Base-by-base conservation (phyloP, 2,329 filamentous ascomycete species). In the Talaromyces funiculosus region DNA sequence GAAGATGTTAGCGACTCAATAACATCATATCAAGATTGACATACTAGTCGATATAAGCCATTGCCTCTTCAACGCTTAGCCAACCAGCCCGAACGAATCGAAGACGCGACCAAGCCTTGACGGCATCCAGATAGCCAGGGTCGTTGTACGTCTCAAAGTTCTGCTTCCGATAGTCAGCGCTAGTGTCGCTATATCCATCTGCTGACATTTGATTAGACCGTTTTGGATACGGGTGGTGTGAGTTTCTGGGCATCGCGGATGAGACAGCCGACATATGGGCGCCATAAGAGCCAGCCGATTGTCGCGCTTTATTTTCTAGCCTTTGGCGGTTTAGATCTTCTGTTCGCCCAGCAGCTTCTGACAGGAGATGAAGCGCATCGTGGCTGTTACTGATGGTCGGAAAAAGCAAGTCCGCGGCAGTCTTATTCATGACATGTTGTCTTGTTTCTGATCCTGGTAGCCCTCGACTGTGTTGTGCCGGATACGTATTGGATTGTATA, bases 31-130 rank as follows among this genome's bases (percentile, higher is more conserved):
- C 24, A 49, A 20, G 18, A 47, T 40, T 16, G 18, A 37, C 85
- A 69, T 82, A 90, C 87, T 97, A 97, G 72, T 92, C 88, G 64
- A 99, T 90, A 70, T 97, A 97, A 45, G 88, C 87, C 73, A 97
- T 92, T 22, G 91, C 93, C 75, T 99, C 94, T 65, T 90, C 86
- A 0, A 93, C 90, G 0, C 92, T 96, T 73, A 99, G 94, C 93
- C 93, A 97, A 9, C 94, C 94, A 8, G 92, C 92, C 58, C 92
- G 87, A n/a, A 97, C 93, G 71, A 97, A 97, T 45, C 92, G 87
- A 72, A 97, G 92, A 64, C 91, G 83, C 1, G 88, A 86, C 94
- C 94, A 99, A n/a, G 91, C 89, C 68, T 86, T 87, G 62, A 96
- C 77, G 0, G 92, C 92, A 61, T 89, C 85, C 43, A 83, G 77